A percentile compares a stretch with the other conserved stretches of the same genome.
These are phyloP conservation scores for Paxillus rubicundulus DNA, from an alignment of 768 basidiomycete genomes.

Conservation along the genomic window DNA sequence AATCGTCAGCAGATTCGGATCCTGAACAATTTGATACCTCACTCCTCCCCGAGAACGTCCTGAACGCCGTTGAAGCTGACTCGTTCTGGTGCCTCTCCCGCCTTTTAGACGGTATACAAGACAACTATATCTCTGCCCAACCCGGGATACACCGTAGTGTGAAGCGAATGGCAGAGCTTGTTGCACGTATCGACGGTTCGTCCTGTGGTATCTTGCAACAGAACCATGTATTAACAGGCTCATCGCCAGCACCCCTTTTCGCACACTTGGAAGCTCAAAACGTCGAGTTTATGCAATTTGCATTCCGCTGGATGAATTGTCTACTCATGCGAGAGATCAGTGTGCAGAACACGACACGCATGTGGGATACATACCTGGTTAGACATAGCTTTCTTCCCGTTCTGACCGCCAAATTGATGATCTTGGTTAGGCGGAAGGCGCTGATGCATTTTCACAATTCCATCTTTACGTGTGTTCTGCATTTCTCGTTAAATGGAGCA, in stretches of 20 bases:
- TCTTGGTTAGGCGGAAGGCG: conserved; percentile 78
- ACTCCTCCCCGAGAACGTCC: conserved; percentile 61
- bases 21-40: conserved; percentile 86
- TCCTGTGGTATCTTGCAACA: conserved; percentile 5
- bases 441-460: conserved; percentile 98
- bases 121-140: conserved; percentile 96
- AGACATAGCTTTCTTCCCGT: conserved; percentile 22
- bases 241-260: conserved; percentile 69
- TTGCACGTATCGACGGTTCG: conserved; percentile 83
- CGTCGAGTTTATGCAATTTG: conserved; percentile 99
- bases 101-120: conserved; percentile 94
- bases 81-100: conserved; percentile 98
- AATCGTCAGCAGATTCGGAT: conserved; percentile 66
- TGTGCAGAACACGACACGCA: conserved; percentile 93
- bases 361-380: conserved; percentile 99
- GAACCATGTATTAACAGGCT: neutral
- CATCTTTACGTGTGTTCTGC: conserved; percentile 98
- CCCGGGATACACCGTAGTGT: conserved; percentile 96
- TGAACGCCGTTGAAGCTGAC: conserved; percentile 93
- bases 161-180: conserved; percentile 89
- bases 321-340: conserved; percentile 97
- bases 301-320: conserved; percentile 99
- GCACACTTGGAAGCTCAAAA: conserved; percentile 85
- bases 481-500: conserved; percentile 94
- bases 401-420: neutral